Conservation (phyloP, 225 moss, liverwort and hornwort genomes). For the Sphagnum tenellum region DNA sequence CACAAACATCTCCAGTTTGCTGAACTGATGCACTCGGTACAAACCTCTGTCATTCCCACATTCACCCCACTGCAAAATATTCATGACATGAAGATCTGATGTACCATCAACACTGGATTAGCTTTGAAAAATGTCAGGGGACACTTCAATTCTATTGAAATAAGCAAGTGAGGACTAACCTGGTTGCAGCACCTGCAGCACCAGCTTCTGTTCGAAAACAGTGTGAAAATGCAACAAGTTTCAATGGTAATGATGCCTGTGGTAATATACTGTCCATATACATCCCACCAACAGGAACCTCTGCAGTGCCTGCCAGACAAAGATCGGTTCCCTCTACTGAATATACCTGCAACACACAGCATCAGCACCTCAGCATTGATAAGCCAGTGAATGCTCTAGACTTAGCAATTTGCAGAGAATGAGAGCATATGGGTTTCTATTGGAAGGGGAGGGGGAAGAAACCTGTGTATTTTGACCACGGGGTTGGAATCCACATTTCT, state of each 20-base stretch:
- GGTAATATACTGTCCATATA: slow-evolving; percentile 78
- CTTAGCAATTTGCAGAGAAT: no score
- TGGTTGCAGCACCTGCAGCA: slow-evolving; percentile 88
- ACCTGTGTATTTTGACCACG: slow-evolving; percentile 96
- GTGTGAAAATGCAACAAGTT: slow-evolving; percentile 85
- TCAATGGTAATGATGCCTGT: slow-evolving; percentile 70
- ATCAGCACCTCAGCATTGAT: no score
- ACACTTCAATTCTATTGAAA: no score
- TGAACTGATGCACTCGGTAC: slow-evolving; percentile 99
- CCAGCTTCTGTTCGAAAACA: slow-evolving; percentile 99
- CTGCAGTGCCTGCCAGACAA: slow-evolving; percentile 94
- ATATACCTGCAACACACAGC: slow-evolving; percentile 57
- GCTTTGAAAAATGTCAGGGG: no score
- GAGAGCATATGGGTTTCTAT: no score
- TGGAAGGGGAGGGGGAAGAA: background rate
- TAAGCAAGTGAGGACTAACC: slow-evolving; percentile 16
- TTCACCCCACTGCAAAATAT: no score
- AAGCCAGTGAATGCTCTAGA: no score
- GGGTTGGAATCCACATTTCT: slow-evolving; percentile 98
- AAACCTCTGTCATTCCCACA: slow-evolving; percentile 68
- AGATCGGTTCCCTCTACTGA: slow-evolving; percentile 89
- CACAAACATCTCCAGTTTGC: slow-evolving; percentile 98
- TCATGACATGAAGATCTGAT: no score
- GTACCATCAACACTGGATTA: no score
- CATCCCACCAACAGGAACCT: slow-evolving; percentile 88